Evolutionary conservation across 2,329 filamentous ascomycete genomes (phyloP), one percentile per base, ranked within the genome.

Genomic region (Trichoderma brevicompactum): DNA sequence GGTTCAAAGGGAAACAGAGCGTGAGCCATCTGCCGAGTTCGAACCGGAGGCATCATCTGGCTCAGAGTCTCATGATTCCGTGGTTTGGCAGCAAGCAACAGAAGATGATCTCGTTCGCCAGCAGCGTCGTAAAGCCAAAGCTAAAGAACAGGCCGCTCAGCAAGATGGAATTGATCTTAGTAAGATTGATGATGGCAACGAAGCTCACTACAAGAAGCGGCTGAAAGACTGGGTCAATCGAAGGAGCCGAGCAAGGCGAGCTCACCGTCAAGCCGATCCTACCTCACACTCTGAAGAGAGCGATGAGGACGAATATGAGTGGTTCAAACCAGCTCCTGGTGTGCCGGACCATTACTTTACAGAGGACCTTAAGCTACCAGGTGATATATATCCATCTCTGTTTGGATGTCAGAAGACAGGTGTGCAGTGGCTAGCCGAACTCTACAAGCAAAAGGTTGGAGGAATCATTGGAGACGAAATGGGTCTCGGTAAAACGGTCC

Each of bases 361-460:
- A 60, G 89, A 91, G 44, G 90, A 87, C 3, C 87, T 96, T 65
- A 90, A 86, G 59, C 82, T 99, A 5, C 95, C 95, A 1, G 95
- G 95, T 2, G 95, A 99, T 72, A 94, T 99, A 7, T 94, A 91
- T 69, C 92, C 93, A 0, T 92, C 92, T 2, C 81, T 99, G 0
- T 99, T 98, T 72, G 92, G 96, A 68, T 99, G 99, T 70, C 95
- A 99, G 73, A 97, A 97, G 77, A 97, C 93, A 0, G 94, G 94
- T 3, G 93, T 99, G 3, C 91, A 97, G 74, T 99, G 95, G 95
- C 84, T 99, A 7, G 93, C 92, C 75, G 94, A 99, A 76, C 81
- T 99, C 2, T 94, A 96, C 74, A 87, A 89, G 64, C 93, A 97
- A 74, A 87, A 90, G 67, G 93, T 97, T 5, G 95, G 95, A 28